These are phyloP conservation scores for Bipolaris victoriae DNA, from an alignment of 2,329 filamentous ascomycete genomes.

Conservation along the genomic window DNA sequence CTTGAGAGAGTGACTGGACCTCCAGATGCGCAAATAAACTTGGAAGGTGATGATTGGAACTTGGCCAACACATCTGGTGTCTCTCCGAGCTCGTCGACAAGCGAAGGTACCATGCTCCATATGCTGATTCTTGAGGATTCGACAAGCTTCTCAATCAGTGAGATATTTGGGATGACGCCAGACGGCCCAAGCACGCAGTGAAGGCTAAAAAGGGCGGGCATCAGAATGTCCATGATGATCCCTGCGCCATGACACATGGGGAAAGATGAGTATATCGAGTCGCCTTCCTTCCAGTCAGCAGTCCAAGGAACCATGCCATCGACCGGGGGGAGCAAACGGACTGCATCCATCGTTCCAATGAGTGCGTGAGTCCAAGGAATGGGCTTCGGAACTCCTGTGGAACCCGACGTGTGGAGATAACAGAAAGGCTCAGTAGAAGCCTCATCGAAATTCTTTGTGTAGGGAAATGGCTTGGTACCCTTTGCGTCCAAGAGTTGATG, in stretches of 20 bases:
- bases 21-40: conserved; percentile 46
- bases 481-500: conserved; percentile 21
- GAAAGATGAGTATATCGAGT: conserved; percentile 40
- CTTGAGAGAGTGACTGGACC: conserved; percentile 31
- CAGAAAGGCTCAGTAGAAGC: conserved; percentile 32
- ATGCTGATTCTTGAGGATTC: conserved; percentile 43
- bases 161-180: conserved; percentile 47
- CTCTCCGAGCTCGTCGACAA: conserved; percentile 34
- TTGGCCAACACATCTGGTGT: conserved; percentile 28
- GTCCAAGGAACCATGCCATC: conserved; percentile 33
- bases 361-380: conserved; percentile 43
- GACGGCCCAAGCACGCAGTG: conserved; percentile 49
- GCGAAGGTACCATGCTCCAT: conserved; percentile 32
- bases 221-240: conserved; percentile 52
- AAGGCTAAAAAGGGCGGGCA: conserved; percentile 47
- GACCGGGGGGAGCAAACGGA: conserved; percentile 42
- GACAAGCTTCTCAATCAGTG: conserved; percentile 43
- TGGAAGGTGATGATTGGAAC: conserved; percentile 15
- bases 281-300: conserved; percentile 28
- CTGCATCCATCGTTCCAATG: conserved; percentile 48
- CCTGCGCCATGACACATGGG: conserved; percentile 50
- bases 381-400: conserved; percentile 47
- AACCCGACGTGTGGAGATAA: conserved; percentile 46
- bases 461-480: conserved; percentile 17
- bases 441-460: conserved; percentile 28